phyloP scores from a whole-genome alignment of 306 rosid species.

The Pyrus communis region DNA sequence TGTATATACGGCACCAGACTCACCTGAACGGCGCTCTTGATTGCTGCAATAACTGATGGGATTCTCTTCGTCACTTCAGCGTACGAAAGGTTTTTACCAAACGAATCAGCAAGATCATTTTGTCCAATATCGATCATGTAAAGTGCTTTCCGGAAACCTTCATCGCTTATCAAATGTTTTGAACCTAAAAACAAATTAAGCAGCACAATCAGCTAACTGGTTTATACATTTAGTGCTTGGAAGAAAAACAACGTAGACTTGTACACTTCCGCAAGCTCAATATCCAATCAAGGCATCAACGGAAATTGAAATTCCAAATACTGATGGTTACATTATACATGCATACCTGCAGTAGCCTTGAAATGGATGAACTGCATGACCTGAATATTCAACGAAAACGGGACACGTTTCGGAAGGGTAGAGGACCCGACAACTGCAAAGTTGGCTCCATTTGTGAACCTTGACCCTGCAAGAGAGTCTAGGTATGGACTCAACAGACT shows the following conservation, averaged over 20 bases:
- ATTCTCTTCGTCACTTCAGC: conserved; percentile 49
- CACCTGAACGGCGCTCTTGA: conserved; percentile 63
- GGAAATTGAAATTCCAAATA: neutral
- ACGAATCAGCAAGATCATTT: conserved; percentile 79
- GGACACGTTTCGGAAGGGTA: conserved; percentile 69
- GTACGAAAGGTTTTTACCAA: conserved; percentile 48
- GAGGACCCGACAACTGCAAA: conserved; percentile 90
- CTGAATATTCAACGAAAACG: conserved; percentile 81
- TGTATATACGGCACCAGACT: neutral
- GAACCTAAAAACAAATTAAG: conserved; percentile 31
- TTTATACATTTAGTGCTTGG: neutral
- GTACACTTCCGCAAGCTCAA: neutral
- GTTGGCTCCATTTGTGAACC: conserved; percentile 81
- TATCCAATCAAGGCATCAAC: neutral
- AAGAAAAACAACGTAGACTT: neutral
- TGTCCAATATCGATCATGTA: conserved; percentile 93
- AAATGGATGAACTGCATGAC: conserved; percentile 77
- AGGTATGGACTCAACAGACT: conserved; percentile 59
- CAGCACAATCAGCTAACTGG: neutral
- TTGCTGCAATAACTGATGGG: conserved; percentile 51
- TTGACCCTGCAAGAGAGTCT: conserved; percentile 56
- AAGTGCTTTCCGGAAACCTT: conserved; percentile 62
- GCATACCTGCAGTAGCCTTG: conserved; percentile 55
- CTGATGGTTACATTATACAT: neutral
- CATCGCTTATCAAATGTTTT: conserved; percentile 33